Evolutionary conservation across 345 rosid genomes (phyloP).

Genomic region (Hirschfeldia incana): DNA sequence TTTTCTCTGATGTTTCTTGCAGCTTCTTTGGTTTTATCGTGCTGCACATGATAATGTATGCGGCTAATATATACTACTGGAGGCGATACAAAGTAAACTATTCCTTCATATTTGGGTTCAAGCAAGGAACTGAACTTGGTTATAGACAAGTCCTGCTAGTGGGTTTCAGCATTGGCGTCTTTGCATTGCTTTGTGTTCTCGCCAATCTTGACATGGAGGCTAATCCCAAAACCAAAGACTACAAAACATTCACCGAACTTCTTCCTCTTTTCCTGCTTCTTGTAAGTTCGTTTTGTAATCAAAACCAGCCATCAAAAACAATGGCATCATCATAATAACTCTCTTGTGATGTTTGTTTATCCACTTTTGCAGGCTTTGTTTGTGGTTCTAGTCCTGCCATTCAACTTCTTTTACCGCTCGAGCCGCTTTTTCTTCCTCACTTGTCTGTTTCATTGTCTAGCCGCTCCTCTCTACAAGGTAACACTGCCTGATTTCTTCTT

Average conservation of each 20-base stretch:
- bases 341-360: background rate
- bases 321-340: background rate
- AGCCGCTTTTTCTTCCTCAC: background rate
- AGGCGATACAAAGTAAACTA: constrained; percentile 50
- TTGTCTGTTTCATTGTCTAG: background rate
- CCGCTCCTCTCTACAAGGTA: background rate
- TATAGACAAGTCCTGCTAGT: constrained; percentile 59
- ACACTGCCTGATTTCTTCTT: background rate
- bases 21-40: constrained; percentile 50
- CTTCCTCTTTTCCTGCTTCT: constrained; percentile 45
- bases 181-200: constrained; percentile 51
- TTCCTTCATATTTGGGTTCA: constrained; percentile 70
- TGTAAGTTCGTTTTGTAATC: constrained; percentile 27
- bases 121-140: constrained; percentile 74
- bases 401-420: background rate
- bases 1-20: constrained; percentile 15
- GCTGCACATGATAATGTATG: constrained; percentile 46
- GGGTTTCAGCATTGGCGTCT: constrained; percentile 48
- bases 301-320: background rate
- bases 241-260: constrained; percentile 49
- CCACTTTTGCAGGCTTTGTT: background rate
- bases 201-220: constrained; percentile 66
- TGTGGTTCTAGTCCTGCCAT: background rate
- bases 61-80: constrained; percentile 47
- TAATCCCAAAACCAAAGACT: constrained; percentile 45